Evolutionary conservation across 2,329 filamentous ascomycete genomes (phyloP).

Genomic region (Aspergillus intermedius): DNA sequence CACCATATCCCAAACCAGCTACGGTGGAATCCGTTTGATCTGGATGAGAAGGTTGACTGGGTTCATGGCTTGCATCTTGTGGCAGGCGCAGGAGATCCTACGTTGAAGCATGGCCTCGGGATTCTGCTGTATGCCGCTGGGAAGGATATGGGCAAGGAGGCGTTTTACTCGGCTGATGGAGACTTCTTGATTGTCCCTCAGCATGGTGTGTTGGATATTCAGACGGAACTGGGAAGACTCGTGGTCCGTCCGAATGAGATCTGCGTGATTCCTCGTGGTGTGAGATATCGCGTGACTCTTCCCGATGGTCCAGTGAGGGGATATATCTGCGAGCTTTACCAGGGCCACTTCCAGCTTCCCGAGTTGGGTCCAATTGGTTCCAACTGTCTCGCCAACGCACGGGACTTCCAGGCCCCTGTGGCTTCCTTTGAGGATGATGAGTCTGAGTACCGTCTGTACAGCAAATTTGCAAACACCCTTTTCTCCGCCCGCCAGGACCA

Average conservation of each 20-base stretch:
- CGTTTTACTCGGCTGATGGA: slow-evolving; percentile 79
- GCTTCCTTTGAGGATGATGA: slow-evolving; percentile 61
- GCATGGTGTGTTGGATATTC: slow-evolving; percentile 66
- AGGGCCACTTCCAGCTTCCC: slow-evolving; percentile 64
- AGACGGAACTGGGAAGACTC: slow-evolving; percentile 68
- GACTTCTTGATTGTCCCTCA: slow-evolving; percentile 72
- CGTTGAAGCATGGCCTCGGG: slow-evolving; percentile 69
- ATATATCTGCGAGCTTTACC: slow-evolving; percentile 69
- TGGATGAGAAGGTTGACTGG: slow-evolving; percentile 63
- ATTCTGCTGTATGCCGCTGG: slow-evolving; percentile 77
- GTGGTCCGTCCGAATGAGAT: slow-evolving; percentile 75
- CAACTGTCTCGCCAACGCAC: slow-evolving; percentile 65
- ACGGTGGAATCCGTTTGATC: slow-evolving; percentile 71
- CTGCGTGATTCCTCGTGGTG: slow-evolving; percentile 65
- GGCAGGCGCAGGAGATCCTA: slow-evolving; percentile 72
- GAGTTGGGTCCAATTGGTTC: slow-evolving; percentile 68
- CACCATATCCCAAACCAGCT: slow-evolving; percentile 75
- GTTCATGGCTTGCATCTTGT: slow-evolving; percentile 64
- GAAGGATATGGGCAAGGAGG: slow-evolving; percentile 68
- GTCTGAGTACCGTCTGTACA: slow-evolving; percentile 50
- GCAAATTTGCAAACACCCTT: slow-evolving; percentile 62
- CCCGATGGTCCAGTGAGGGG: slow-evolving; percentile 58
- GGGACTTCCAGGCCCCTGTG: slow-evolving; percentile 68
- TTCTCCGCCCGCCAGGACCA: slow-evolving; percentile 62
- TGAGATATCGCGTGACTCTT: slow-evolving; percentile 64